Evolutionary conservation across 129 eudicot genomes (phyloP), one percentile per base, ranked within the genome.

Genomic region (Pulicaria dysenterica): DNA sequence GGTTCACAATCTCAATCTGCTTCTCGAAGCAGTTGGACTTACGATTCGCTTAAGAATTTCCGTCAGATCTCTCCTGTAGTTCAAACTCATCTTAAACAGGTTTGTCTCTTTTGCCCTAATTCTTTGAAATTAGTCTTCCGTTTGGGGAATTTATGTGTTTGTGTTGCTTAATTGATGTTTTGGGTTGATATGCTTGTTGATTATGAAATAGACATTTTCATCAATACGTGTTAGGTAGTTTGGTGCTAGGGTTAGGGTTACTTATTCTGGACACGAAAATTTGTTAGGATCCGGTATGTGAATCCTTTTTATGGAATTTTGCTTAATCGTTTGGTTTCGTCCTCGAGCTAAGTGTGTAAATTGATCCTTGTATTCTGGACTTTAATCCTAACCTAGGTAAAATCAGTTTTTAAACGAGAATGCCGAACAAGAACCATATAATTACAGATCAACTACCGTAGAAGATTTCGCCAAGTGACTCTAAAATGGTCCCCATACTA

Each of bases 61-160:
- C 86, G 90, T 24, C 87, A 90, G 60, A 90, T 94, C 74, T 90
- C 98, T 12, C 97, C 98, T 15, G 65, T 69, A 8, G 98, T 94
- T 76, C 98, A 94, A 70, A 70, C 86, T 62, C 98, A 94, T 86
- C 98, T 94, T 79, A 90, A 94, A 75, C 86, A 84, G 89, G 98
- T 91, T 36, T 1, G 3, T 67, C 8, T 10, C 12, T 37, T 45
- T 53, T 54, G 31, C 59, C 63, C 49, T 45, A 36, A 39, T 50
- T 58, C 14, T 70, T 15, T 34, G 5, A 43, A 38, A 12, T 7
- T 6, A 5, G 5, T 45, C 9, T 4, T 39, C 19, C 15, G 10
- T 9, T 56, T 78, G 19, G 34, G 11, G 58, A 7, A 19, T 41
- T 40, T 44, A 19, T 40, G 46, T 61, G 48, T 10, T 45, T 65